Evolutionary conservation across 208 protist genomes (phyloP).

Genomic region (Crithidia thermophila): DNA sequence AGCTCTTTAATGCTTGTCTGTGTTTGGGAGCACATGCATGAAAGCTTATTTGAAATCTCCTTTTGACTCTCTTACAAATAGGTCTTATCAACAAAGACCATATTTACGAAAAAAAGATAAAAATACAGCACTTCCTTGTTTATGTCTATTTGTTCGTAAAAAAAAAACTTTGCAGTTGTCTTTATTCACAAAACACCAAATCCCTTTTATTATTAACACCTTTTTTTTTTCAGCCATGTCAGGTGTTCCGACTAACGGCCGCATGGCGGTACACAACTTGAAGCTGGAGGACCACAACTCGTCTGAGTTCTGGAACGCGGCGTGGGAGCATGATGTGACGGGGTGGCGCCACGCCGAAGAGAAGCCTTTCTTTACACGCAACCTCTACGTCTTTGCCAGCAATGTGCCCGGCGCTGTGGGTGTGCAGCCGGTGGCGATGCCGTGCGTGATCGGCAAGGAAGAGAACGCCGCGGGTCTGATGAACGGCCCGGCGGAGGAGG

Average conservation of each 20-base stretch:
- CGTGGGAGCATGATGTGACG: constrained; percentile 42
- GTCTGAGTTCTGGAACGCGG: constrained; percentile 48
- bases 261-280: not conserved
- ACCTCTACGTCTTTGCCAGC: constrained; percentile 42
- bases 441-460: constrained; percentile 19
- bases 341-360: constrained; percentile 43
- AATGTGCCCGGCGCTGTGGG: not conserved
- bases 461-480: constrained; percentile 13
- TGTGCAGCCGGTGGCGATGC: constrained; percentile 2
- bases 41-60: too few relatives aligned
- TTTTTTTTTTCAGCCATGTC: too few relatives aligned
- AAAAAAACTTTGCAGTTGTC: too few relatives aligned
- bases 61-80: too few relatives aligned
- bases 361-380: constrained; percentile 43
- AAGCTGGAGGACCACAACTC: constrained; percentile 27
- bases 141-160: too few relatives aligned
- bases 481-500: constrained; percentile 34
- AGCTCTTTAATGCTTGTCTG: too few relatives aligned
- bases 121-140: too few relatives aligned
- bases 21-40: too few relatives aligned
- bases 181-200: not conserved
- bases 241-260: not conserved
- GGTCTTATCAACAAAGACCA: too few relatives aligned
- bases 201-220: too few relatives aligned
- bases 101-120: too few relatives aligned